phyloP scores from a whole-genome alignment of 768 basidiomycete genomes.

The Mycena galericulata region DNA sequence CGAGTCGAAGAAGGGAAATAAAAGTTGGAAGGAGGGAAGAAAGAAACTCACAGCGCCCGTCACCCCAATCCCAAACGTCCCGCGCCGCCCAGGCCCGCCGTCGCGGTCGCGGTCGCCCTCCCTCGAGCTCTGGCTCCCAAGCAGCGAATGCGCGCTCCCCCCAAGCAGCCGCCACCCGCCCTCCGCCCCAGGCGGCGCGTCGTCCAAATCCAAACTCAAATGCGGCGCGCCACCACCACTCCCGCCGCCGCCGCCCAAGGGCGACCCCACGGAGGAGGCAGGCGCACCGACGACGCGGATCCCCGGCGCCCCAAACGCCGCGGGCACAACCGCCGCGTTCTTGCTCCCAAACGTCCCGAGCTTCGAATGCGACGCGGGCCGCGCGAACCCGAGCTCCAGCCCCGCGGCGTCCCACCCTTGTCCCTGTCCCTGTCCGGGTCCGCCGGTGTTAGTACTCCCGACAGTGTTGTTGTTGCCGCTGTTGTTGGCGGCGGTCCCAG shows the following conservation, averaged over 20 bases:
- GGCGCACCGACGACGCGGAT: slow-evolving; percentile 25
- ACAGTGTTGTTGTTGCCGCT: neutral
- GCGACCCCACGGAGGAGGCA: too few species aligned
- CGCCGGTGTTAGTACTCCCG: too few species aligned
- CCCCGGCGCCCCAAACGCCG: slow-evolving; percentile 13
- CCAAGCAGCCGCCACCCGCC: slow-evolving; percentile 30
- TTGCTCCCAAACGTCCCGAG: slow-evolving; percentile 29
- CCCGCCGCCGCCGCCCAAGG: neutral
- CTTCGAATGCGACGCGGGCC: slow-evolving; percentile 26
- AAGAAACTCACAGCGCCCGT: slow-evolving; percentile 5
- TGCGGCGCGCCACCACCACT: slow-evolving; percentile 17
- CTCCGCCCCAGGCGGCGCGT: slow-evolving; percentile 35
- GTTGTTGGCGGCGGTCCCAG: neutral
- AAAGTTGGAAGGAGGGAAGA: neutral
- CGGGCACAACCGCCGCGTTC: neutral
- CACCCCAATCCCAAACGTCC: slow-evolving; percentile 23
- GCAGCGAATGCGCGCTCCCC: too few species aligned
- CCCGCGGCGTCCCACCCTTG: slow-evolving; percentile 25
- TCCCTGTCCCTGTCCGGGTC: too few species aligned
- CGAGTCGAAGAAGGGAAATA: too few species aligned
- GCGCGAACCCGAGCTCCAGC: slow-evolving; percentile 32
- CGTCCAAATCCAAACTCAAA: slow-evolving; percentile 30
- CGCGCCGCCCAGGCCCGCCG: slow-evolving; percentile 17
- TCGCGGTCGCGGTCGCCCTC: neutral
- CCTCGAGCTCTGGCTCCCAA: too few species aligned